phyloP scores from a whole-genome alignment of 768 basidiomycete species.

The Leucosporidium yakuticum region DNA sequence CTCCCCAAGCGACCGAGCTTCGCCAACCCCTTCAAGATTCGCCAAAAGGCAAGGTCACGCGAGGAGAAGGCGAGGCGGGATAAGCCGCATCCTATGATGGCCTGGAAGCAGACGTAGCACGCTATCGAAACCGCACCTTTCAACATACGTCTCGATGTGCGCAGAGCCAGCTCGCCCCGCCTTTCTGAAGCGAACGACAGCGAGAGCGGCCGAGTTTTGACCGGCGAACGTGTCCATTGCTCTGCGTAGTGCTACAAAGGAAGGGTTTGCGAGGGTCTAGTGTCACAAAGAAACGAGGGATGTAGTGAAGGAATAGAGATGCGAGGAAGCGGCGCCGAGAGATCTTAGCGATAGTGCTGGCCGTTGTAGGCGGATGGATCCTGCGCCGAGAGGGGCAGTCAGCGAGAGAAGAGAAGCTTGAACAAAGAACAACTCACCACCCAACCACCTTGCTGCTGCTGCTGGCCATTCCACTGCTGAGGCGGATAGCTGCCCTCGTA shows the following conservation, averaged over 20 bases:
- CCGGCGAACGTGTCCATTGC: too few relatives aligned
- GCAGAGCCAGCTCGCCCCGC: too few relatives aligned
- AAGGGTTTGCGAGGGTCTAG: too few relatives aligned
- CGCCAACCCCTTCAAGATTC: conserved; percentile 27
- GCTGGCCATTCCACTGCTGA: neutral
- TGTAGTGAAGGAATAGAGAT: too few relatives aligned
- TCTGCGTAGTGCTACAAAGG: too few relatives aligned
- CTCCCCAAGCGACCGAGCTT: conserved; percentile 18
- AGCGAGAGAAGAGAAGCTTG: neutral
- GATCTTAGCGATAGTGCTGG: neutral
- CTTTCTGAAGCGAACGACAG: too few relatives aligned
- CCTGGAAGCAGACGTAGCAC: conserved; percentile 14
- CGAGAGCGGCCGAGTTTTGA: too few relatives aligned
- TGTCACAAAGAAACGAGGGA: too few relatives aligned
- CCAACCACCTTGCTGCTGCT: neutral
- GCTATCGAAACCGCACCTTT: too few relatives aligned
- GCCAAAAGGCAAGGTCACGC: conserved; percentile 8
- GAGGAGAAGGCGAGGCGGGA: conserved; percentile 21
- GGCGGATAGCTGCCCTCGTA: neutral
- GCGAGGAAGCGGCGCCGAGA: too few relatives aligned
- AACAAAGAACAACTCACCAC: neutral
- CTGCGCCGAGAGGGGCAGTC: neutral
- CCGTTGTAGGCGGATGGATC: neutral
- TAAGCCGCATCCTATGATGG: conserved; percentile 16
- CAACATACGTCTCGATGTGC: too few relatives aligned